Base-by-base conservation (phyloP, 2,329 filamentous ascomycete genomes). In the Trichoderma sp. region DNA sequence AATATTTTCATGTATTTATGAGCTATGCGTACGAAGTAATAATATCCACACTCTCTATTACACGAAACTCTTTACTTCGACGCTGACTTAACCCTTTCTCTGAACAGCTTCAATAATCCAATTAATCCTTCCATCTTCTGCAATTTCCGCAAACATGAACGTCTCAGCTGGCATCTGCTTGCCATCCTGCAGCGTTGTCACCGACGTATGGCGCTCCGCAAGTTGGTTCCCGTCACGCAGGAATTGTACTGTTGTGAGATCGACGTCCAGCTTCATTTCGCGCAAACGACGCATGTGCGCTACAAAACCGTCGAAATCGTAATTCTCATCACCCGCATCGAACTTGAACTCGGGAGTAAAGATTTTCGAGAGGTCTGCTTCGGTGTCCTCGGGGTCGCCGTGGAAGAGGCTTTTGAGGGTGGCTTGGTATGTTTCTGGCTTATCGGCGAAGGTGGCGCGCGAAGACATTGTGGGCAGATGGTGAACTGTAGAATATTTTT, bases 141-240 rank as follows among this genome's bases (percentile, higher is more conserved):
- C 75, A 65, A 76, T 41, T 50, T 75, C 71, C 4, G 53, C 74
- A 76, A 77, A 75, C 66, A 71, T 71, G n/a, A 63, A 76, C 12
- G 76, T 77, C 38, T 76, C 71, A 11, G 76, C 64, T 21, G 24
- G 65, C 56, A 29, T 27, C 16, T 45, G 41, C 5, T 50, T 71
- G n/a, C 75, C 76, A 68, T 75, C 62, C 9, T 74, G 60, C 24
- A 75, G 11, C 14, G 62, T 72, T 8, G 71, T 76, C 2, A 12
- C 21, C 7, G 73, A 75, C 5, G 50, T n/a, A 33, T 77, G 76
- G 11, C 74, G 45, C 56, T 77, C 74, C 27, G 76, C 76, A 53
- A 77, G 45, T 8, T 76, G 68, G 3, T 60, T 41, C 7, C 76
- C 76, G 27, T 77, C 74, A 33, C 76, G 76, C 59, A 77, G 8